Conservation (phyloP, 1,284 basidiomycete species). For the Malassezia restricta region DNA sequence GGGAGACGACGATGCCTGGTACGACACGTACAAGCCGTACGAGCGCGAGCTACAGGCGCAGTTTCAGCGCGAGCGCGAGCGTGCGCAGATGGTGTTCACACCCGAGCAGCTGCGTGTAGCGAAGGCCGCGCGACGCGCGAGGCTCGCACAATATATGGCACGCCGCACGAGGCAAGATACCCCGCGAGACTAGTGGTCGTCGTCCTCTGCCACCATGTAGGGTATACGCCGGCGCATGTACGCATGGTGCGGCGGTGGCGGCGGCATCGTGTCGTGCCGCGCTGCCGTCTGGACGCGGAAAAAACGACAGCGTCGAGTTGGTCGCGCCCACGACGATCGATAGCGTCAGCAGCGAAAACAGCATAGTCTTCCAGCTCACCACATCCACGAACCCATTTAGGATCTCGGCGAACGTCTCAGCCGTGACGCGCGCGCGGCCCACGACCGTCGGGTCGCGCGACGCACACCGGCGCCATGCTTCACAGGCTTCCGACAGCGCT, state of each 20-base stretch:
- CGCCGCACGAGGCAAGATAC: not conserved
- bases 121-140: conserved; percentile 22
- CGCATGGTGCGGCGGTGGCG: not conserved
- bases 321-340: conserved; percentile 39
- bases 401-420: conserved; percentile 88
- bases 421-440: conserved; percentile 74
- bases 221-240: conserved; percentile 3
- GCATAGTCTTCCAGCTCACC: conserved; percentile 87
- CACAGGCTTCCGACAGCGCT: conserved; percentile 31
- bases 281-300: conserved; percentile 17
- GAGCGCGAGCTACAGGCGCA: conserved; percentile 10
- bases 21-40: not conserved
- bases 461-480: conserved; percentile 84
- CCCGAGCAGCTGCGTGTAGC: conserved; percentile 24
- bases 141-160: not conserved
- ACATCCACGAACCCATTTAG: conserved; percentile 92
- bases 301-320: conserved; percentile 38
- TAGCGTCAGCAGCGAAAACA: conserved; percentile 34
- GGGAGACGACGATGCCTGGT: not conserved
- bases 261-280: not conserved
- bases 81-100: conserved; percentile 24
- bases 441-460: conserved; percentile 78
- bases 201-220: not conserved
- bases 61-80: conserved; percentile 23
- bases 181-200: not conserved